Evolutionary conservation across 495 filamentous ascomycete genomes (phyloP).

Genomic region (Clavariopsis aquatica): DNA sequence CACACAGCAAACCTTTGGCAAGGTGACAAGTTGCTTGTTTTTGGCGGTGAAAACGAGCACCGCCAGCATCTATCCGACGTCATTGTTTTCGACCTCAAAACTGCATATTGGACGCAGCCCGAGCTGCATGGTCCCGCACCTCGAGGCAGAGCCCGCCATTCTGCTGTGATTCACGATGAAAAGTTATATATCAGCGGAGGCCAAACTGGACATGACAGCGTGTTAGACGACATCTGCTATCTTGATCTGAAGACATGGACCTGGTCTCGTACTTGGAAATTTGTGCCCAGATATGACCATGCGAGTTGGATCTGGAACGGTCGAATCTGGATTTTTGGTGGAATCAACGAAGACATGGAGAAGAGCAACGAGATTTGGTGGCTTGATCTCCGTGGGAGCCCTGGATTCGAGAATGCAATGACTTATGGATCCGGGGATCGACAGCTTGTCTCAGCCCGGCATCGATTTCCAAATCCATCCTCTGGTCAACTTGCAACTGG

Average conservation of each 20-base stretch:
- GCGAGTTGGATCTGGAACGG: conserved; percentile 88
- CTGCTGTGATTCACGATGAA: conserved; percentile 91
- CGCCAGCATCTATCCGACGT: conserved; percentile 92
- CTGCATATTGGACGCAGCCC: conserved; percentile 90
- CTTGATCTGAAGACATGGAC: conserved; percentile 96
- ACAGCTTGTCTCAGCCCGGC: conserved; percentile 42
- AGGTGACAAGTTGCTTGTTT: conserved; percentile 90
- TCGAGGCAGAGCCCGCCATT: conserved; percentile 86
- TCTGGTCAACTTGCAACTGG: conserved; percentile 35
- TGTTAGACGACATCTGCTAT: conserved; percentile 93
- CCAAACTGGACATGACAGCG: conserved; percentile 82
- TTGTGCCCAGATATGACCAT: conserved; percentile 91
- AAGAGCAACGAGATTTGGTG: conserved; percentile 94
- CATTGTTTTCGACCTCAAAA: conserved; percentile 91
- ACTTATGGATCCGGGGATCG: conserved; percentile 67
- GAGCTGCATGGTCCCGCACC: conserved; percentile 79
- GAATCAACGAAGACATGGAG: conserved; percentile 91
- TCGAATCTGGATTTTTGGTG: conserved; percentile 96
- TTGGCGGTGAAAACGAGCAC: conserved; percentile 97
- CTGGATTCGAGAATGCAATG: conserved; percentile 73
- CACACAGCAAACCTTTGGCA: conserved; percentile 96
- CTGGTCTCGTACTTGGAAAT: conserved; percentile 95
- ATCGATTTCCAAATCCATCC: conserved; percentile 25
- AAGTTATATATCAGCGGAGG: conserved; percentile 94
- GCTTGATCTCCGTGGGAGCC: conserved; percentile 88